Evolutionary conservation across 352 stramenopile species (phyloP).

Genomic region (Phytophthora colocasiae): DNA sequence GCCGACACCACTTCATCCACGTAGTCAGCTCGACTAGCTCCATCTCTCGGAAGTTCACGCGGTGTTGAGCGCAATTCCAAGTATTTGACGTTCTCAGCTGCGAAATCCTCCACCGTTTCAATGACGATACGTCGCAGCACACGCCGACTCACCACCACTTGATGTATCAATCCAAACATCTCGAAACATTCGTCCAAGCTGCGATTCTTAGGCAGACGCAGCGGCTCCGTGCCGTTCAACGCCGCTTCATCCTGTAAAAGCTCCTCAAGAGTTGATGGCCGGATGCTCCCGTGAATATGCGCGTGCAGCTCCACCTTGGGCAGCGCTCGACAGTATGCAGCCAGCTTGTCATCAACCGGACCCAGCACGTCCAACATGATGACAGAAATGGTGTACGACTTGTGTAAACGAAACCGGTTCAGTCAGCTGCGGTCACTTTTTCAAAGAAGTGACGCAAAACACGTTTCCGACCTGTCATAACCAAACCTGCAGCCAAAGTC

Average conservation of each 20-base stretch:
- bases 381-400: constrained; percentile 25
- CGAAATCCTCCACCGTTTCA: constrained; percentile 89
- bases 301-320: constrained; percentile 90
- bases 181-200: constrained; percentile 89
- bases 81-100: constrained; percentile 80
- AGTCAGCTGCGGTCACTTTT: constrained; percentile 1
- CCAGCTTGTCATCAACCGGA: constrained; percentile 24
- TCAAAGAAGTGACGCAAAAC: constrained; percentile 23
- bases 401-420: constrained; percentile 8
- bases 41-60: constrained; percentile 60
- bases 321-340: constrained; percentile 60
- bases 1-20: constrained; percentile 72
- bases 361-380: constrained; percentile 24
- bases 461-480: constrained; percentile 12
- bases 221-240: constrained; percentile 31
- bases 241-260: constrained; percentile 61
- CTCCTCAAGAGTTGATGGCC: constrained; percentile 68
- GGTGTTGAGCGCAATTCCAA: constrained; percentile 88
- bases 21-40: constrained; percentile 68
- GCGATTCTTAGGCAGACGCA: constrained; percentile 50
- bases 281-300: constrained; percentile 89
- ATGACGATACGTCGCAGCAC: constrained; percentile 73
- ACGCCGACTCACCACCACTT: constrained; percentile 74
- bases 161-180: constrained; percentile 89
- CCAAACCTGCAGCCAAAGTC: neutral